phyloP scores from a whole-genome alignment of 108 stramenopile species.

The Asterionellopsis glacialis region DNA sequence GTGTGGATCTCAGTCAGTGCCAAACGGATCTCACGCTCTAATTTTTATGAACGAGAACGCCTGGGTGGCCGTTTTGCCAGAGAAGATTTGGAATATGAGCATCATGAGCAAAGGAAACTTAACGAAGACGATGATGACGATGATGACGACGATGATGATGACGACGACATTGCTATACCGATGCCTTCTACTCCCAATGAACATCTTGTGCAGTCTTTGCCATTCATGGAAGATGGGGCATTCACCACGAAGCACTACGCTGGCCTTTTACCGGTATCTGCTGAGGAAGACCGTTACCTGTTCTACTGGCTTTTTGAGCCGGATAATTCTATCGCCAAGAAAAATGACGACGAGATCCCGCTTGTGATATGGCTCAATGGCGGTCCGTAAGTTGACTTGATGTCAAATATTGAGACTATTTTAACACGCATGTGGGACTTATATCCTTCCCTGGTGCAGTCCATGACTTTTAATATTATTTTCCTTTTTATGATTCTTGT shows the following conservation, averaged over 20 bases:
- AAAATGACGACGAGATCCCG: conserved; percentile 44
- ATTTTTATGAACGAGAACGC: too few relatives aligned
- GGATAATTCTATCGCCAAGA: not conserved
- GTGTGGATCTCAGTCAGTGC: too few relatives aligned
- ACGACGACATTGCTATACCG: not conserved
- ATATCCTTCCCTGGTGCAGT: too few relatives aligned
- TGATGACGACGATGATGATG: conserved; percentile 3
- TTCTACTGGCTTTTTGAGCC: conserved; percentile 85
- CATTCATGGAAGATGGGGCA: not conserved
- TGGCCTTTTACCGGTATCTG: conserved; percentile 38
- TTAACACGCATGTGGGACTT: too few relatives aligned
- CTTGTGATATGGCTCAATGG: conserved; percentile 92
- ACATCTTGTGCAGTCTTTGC: not conserved
- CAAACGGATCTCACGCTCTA: too few relatives aligned
- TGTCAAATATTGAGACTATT: too few relatives aligned
- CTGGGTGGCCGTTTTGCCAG: too few relatives aligned
- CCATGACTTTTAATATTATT: conserved; percentile 19
- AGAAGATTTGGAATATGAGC: not conserved
- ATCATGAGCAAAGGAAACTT: not conserved
- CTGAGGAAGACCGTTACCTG: conserved; percentile 46
- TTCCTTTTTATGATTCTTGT: conserved; percentile 19
- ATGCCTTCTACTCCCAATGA: conserved; percentile 1
- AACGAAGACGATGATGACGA: not conserved
- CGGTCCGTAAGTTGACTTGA: conserved; percentile 31
- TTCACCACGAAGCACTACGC: conserved; percentile 29